Conservation (phyloP, 805 yeast genomes). For the Sugiyamaella qingdaonensis region DNA sequence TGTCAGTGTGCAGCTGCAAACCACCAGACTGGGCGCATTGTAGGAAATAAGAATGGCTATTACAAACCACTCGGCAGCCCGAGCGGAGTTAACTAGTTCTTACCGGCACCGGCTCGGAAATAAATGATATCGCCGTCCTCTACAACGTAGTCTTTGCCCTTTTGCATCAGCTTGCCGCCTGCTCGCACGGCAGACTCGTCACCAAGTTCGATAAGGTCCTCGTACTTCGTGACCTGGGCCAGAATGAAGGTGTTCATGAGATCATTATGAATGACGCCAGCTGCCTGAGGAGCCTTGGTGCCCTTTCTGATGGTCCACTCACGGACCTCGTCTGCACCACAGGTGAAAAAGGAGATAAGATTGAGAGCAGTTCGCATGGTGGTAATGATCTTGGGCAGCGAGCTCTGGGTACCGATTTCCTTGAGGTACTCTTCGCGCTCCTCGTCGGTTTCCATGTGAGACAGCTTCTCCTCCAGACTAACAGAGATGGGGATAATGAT, state of each 20-base stretch:
- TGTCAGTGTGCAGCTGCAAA: too few species aligned
- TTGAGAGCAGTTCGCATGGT: constrained; percentile 84
- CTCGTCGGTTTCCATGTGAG: constrained; percentile 79
- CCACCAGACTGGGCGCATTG: too few species aligned
- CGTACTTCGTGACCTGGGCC: constrained; percentile 80
- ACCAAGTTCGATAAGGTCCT: constrained; percentile 66
- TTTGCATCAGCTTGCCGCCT: constrained; percentile 82
- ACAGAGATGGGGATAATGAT: constrained; percentile 90
- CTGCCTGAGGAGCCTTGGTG: constrained; percentile 81
- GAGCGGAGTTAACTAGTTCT: constrained; percentile 41
- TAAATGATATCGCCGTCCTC: constrained; percentile 92
- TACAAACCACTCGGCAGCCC: not conserved
- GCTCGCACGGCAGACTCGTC: constrained; percentile 82
- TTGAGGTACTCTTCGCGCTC: constrained; percentile 75
- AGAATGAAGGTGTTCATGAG: constrained; percentile 73
- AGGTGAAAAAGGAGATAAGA: constrained; percentile 90
- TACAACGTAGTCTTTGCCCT: constrained; percentile 92
- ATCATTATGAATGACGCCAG: constrained; percentile 86
- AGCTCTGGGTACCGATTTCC: constrained; percentile 66
- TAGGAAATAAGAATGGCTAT: too few species aligned
- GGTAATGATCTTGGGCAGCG: constrained; percentile 79
- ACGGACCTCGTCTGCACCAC: constrained; percentile 79
- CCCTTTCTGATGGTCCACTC: constrained; percentile 85
- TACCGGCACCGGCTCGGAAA: constrained; percentile 92
- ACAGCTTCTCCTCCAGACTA: constrained; percentile 84